phyloP scores from a whole-genome alignment of 192 early-diverging fungal genomes.

The Thamnidium elegans region DNA sequence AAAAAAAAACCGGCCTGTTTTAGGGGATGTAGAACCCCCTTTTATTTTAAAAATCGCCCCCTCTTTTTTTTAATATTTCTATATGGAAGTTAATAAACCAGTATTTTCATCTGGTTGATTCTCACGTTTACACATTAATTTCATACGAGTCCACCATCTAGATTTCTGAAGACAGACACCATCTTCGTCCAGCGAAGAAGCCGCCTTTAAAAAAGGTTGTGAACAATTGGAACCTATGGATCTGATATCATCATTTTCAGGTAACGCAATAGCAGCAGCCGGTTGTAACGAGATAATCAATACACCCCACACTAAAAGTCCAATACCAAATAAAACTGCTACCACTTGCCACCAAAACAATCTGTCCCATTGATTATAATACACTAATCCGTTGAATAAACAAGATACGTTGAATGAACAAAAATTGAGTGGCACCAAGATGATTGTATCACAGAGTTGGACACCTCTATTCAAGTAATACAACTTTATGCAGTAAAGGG shows the following conservation, averaged over 20 bases:
- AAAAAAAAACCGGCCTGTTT: too few relatives aligned
- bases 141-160: constrained; percentile 9
- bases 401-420: constrained; percentile 74
- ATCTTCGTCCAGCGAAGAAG: constrained; percentile 2
- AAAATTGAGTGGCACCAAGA: constrained; percentile 72
- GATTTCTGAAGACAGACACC: neutral
- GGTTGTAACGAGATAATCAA: constrained; percentile 58
- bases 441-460: constrained; percentile 73
- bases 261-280: too few relatives aligned
- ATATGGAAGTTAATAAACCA: constrained; percentile 6
- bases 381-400: constrained; percentile 73
- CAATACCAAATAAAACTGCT: constrained; percentile 66
- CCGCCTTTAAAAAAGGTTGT: neutral
- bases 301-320: constrained; percentile 63
- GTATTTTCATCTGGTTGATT: constrained; percentile 12
- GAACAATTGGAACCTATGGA: neutral
- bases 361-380: constrained; percentile 71
- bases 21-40: too few relatives aligned
- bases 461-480: constrained; percentile 78
- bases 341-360: constrained; percentile 61
- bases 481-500: constrained; percentile 42
- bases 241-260: neutral
- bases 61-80: neutral
- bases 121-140: neutral
- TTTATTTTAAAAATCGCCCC: too few relatives aligned